Evolutionary conservation across 495 filamentous ascomycete species (phyloP).

Genomic region (Trichoderma erinaceum): DNA sequence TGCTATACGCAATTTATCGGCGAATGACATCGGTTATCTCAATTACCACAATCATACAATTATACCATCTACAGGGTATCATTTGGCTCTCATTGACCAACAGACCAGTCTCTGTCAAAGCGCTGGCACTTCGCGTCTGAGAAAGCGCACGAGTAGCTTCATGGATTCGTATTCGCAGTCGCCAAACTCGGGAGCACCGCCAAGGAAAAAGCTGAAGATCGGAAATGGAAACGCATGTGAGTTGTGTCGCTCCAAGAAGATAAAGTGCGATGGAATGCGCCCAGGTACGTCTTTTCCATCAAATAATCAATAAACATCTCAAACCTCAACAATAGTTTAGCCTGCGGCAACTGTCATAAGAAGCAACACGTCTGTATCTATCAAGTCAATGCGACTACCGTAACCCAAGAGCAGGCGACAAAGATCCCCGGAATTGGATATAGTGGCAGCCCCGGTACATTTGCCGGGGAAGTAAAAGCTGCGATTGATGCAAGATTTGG

Average conservation of each 20-base stretch:
- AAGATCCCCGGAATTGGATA: not conserved
- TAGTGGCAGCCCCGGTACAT: not conserved
- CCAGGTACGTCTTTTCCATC: conserved; percentile 21
- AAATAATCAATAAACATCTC: not conserved
- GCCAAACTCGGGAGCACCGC: not conserved
- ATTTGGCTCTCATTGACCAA: too few species aligned
- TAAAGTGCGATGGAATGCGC: conserved; percentile 27
- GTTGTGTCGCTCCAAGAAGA: conserved; percentile 23
- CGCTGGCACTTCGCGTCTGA: too few species aligned
- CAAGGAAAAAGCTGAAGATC: not conserved
- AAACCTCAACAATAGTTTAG: not conserved
- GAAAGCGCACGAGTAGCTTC: not conserved
- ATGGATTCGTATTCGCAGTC: not conserved
- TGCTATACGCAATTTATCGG: too few species aligned
- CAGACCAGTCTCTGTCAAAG: too few species aligned
- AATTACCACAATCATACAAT: too few species aligned
- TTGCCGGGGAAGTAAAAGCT: not conserved
- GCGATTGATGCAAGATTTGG: not conserved
- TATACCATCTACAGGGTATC: too few species aligned
- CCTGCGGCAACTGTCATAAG: not conserved
- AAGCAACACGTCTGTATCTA: not conserved
- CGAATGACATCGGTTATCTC: too few species aligned
- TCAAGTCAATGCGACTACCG: too few species aligned
- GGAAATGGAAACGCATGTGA: conserved; percentile 21
- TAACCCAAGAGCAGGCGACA: not conserved